Conservation (phyloP, 2,329 filamentous ascomycete genomes). For the Penicillium paneum region DNA sequence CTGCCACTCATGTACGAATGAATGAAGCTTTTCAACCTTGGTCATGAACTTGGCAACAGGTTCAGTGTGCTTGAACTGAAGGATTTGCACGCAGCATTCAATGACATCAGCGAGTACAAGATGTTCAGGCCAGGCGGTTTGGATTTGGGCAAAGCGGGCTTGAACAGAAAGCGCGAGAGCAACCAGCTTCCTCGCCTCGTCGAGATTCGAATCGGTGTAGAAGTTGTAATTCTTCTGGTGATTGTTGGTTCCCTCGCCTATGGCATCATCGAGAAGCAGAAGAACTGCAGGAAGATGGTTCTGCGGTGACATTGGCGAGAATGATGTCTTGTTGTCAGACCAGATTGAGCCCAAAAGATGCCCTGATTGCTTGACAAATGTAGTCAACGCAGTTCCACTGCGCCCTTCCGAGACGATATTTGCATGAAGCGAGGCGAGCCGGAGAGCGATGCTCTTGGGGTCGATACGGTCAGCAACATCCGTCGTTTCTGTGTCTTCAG, state of each 20-base stretch:
- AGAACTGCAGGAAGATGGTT: constrained; percentile 65
- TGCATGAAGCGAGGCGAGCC: constrained; percentile 60
- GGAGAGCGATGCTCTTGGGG: constrained; percentile 57
- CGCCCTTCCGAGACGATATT: constrained; percentile 39
- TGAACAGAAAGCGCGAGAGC: constrained; percentile 66
- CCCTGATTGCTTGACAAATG: constrained; percentile 36
- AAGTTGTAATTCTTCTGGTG: constrained; percentile 69
- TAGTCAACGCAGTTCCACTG: constrained; percentile 29
- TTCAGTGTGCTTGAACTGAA: constrained; percentile 73
- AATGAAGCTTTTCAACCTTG: constrained; percentile 82
- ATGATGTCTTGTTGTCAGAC: constrained; percentile 22
- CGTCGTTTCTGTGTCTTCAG: constrained; percentile 33
- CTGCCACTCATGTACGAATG: constrained; percentile 89
- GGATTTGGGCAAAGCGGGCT: constrained; percentile 68
- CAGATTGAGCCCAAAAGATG: constrained; percentile 36
- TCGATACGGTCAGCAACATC: constrained; percentile 33
- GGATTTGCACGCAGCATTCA: constrained; percentile 67
- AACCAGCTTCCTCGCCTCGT: constrained; percentile 72
- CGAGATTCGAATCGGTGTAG: constrained; percentile 76
- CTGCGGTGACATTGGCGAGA: constrained; percentile 38
- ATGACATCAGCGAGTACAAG: constrained; percentile 79
- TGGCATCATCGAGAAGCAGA: constrained; percentile 62
- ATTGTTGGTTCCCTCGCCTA: constrained; percentile 48
- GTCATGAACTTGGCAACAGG: constrained; percentile 83
- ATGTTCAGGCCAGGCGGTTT: constrained; percentile 64